Conservation (phyloP, 768 basidiomycete species). For the Auriscalpium vulgare region DNA sequence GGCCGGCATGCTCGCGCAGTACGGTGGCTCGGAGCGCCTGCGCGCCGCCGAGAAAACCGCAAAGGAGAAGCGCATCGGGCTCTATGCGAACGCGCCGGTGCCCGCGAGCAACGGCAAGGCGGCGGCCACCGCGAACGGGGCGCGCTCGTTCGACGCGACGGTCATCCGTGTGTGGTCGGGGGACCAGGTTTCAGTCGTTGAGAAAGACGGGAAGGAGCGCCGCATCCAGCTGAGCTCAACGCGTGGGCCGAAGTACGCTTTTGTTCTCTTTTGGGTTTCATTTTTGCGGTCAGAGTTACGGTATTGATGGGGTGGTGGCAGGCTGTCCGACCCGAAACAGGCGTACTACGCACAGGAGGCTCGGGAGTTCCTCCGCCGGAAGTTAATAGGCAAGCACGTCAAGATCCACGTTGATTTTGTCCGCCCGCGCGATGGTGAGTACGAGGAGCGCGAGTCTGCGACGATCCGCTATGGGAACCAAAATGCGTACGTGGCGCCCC, state of each 20-base stretch:
- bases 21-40: conserved; percentile 82
- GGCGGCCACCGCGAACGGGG: conserved; percentile 31
- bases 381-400: conserved; percentile 83
- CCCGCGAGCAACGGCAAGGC: conserved; percentile 43
- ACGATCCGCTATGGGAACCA: conserved; percentile 82
- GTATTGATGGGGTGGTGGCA: conserved; percentile 21
- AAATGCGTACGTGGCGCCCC: conserved; percentile 49
- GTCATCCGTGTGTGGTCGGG: conserved; percentile 88
- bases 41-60: conserved; percentile 77
- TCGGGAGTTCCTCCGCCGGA: conserved; percentile 86
- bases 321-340: conserved; percentile 79
- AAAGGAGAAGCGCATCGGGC: conserved; percentile 61
- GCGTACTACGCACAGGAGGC: conserved; percentile 88
- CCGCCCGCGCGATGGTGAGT: conserved; percentile 88
- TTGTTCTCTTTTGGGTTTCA: not conserved
- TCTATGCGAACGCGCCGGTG: conserved; percentile 55
- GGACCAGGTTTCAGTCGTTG: conserved; percentile 79
- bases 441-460: conserved; percentile 86
- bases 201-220: conserved; percentile 72
- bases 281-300: no score
- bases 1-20: conserved; percentile 82
- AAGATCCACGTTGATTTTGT: conserved; percentile 83
- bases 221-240: conserved; percentile 85
- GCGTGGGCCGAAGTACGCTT: conserved; percentile 66
- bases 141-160: conserved; percentile 65